Evolutionary conservation across 306 rosid genomes (phyloP).

Genomic region (Benincasa hispida): DNA sequence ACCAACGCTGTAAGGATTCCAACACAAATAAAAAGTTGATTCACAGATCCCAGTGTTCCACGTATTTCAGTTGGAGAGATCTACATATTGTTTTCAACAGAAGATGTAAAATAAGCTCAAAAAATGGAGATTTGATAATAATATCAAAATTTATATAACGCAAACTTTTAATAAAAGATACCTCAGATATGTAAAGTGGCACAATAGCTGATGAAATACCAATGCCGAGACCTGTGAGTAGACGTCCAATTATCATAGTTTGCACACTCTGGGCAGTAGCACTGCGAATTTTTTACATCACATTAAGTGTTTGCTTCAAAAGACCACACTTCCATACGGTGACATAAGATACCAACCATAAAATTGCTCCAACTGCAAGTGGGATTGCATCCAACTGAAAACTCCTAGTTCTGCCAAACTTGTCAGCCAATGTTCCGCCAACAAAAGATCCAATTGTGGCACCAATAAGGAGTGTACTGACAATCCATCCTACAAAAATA

Average conservation of each 20-base stretch:
- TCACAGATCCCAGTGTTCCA: conserved; percentile 86
- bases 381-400: conserved; percentile 90
- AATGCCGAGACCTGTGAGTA: conserved; percentile 87
- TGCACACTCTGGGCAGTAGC: conserved; percentile 91
- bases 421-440: conserved; percentile 90
- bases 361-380: conserved; percentile 62
- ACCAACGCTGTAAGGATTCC: conserved; percentile 84
- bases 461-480: conserved; percentile 76
- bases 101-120: neutral
- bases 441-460: conserved; percentile 86
- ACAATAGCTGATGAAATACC: conserved; percentile 91
- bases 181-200: conserved; percentile 96
- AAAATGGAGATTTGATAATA: neutral
- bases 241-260: conserved; percentile 79
- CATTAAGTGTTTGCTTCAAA: neutral
- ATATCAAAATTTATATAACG: neutral
- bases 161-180: neutral
- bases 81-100: conserved; percentile 21
- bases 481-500: conserved; percentile 71
- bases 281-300: conserved; percentile 29
- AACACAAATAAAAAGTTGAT: conserved; percentile 78
- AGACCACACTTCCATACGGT: conserved; percentile 7
- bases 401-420: conserved; percentile 76
- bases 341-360: conserved; percentile 40
- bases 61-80: conserved; percentile 94